Evolutionary conservation across 2,329 filamentous ascomycete species (phyloP), one percentile per base, ranked within the genome.

Genomic region (Claviceps sp.): DNA sequence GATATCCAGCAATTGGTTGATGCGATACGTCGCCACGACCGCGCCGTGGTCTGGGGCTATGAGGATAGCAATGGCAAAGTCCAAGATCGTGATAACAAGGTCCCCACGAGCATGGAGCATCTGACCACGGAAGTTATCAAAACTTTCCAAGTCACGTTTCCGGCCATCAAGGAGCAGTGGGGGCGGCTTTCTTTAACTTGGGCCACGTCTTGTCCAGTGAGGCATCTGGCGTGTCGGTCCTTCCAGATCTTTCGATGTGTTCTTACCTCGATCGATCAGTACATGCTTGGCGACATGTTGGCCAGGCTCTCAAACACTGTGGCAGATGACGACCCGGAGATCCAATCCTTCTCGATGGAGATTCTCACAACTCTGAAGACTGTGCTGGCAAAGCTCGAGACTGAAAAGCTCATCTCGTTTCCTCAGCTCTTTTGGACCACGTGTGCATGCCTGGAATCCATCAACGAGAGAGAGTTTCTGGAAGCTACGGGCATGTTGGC

Each of bases 361-460:
- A 97, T 98, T 53, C 69, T 98, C 50, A 96, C 90, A 0, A 98
- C 94, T 0, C 68, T 98, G 50, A 90, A 94, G 63, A 89, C 89
- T 0, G 85, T 98, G 45, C 95, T 98, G 53, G 79, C 82, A 58
- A 93, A 91, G 52, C 72, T 97, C 30, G 84, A 90, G 19, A 76
- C 85, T 0, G 79, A 85, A 40, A 85, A 90, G 63, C 75, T 98
- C 2, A 69, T 95, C 47, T 82, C 83, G n/a, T 96, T 95, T 58
- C 93, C 93, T 1, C 91, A 97, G 62, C 73, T 98, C 1, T 97
- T 98, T 68, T 98, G 94, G 94, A 95, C 91, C 0, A 95, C 88
- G 0, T 96, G 90, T 61, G 93, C 93, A 11, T 98, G 93, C 64
- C 72, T 98, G 19, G 90, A 97, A 62, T 97, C 93, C 0, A 95